Percentiles rank a stretch among this genome's conserved stretches.
Evolutionary conservation across 306 rosid species (phyloP).

Genomic region (Boehmeria nivea): DNA sequence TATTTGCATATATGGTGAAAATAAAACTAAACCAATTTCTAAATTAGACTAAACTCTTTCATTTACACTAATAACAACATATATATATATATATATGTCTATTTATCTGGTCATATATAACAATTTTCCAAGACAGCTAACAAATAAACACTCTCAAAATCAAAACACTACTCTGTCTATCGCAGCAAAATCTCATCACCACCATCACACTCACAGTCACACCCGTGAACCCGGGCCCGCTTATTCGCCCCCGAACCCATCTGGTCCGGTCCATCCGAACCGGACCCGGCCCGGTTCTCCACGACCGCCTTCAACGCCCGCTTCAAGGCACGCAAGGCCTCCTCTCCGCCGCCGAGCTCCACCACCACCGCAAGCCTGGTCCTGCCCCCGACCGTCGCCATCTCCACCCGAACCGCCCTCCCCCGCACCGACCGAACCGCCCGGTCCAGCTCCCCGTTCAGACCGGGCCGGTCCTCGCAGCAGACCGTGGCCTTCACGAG

Average conservation of each 20-base stretch:
- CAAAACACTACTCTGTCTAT: too few relatives aligned
- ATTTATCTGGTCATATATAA: too few relatives aligned
- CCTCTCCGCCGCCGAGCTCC: slow-evolving; percentile 41
- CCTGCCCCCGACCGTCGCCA: slow-evolving; percentile 80
- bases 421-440: slow-evolving; percentile 60
- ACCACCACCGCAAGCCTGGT: slow-evolving; percentile 57
- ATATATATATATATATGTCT: too few relatives aligned
- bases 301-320: slow-evolving; percentile 77
- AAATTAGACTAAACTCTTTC: too few relatives aligned
- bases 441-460: slow-evolving; percentile 53
- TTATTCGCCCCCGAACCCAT: slow-evolving; percentile 31
- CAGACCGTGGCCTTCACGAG: slow-evolving; percentile 57
- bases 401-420: slow-evolving; percentile 58
- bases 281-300: slow-evolving; percentile 51
- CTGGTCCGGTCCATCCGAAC: slow-evolving; percentile 27
- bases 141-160: too few relatives aligned
- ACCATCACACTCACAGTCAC: slow-evolving; percentile 2
- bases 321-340: slow-evolving; percentile 39
- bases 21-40: too few relatives aligned
- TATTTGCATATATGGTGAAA: too few relatives aligned
- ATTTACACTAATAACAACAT: too few relatives aligned
- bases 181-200: slow-evolving; percentile 5
- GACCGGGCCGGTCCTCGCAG: slow-evolving; percentile 71
- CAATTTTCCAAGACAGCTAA: too few relatives aligned
- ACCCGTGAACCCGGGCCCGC: slow-evolving; percentile 43